Evolutionary conservation across 78 protist genomes (phyloP).

Genomic region (slime mould (Dictyostelium discoideum)): DNA sequence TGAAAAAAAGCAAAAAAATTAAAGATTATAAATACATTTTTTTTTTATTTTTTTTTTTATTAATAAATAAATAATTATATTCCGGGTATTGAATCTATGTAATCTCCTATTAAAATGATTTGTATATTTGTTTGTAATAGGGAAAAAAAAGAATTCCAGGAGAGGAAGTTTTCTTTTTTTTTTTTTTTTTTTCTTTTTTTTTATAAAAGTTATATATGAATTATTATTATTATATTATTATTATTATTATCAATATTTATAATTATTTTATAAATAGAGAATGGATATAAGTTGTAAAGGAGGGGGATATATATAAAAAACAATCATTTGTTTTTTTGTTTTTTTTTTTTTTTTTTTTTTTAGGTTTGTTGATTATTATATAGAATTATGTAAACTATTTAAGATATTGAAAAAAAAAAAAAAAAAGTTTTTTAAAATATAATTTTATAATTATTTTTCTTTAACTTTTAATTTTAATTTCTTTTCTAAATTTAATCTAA

Average conservation of each 20-base stretch:
- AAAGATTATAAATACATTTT: background rate
- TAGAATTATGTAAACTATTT: too few relatives aligned
- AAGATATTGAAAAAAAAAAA: background rate
- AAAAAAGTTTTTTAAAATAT: background rate
- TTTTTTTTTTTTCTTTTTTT: too few relatives aligned
- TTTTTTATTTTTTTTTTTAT: background rate
- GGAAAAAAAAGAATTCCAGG: background rate
- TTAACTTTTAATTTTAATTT: constrained; percentile 38
- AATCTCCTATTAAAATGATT: background rate
- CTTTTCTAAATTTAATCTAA: constrained; percentile 45
- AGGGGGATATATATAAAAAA: background rate
- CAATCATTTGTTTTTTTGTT: background rate
- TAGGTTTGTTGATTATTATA: background rate
- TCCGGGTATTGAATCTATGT: background rate
- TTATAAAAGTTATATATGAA: too few relatives aligned
- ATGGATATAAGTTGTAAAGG: background rate
- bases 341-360: background rate
- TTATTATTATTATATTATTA: too few relatives aligned
- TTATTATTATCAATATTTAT: background rate
- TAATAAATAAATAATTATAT: background rate
- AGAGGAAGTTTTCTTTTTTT: background rate
- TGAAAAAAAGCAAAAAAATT: too few relatives aligned
- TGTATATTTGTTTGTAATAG: background rate
- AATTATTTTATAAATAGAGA: background rate
- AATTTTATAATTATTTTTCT: background rate